Conservation (phyloP, 176 grass and related monocot species). For the Triticum turgidum region DNA sequence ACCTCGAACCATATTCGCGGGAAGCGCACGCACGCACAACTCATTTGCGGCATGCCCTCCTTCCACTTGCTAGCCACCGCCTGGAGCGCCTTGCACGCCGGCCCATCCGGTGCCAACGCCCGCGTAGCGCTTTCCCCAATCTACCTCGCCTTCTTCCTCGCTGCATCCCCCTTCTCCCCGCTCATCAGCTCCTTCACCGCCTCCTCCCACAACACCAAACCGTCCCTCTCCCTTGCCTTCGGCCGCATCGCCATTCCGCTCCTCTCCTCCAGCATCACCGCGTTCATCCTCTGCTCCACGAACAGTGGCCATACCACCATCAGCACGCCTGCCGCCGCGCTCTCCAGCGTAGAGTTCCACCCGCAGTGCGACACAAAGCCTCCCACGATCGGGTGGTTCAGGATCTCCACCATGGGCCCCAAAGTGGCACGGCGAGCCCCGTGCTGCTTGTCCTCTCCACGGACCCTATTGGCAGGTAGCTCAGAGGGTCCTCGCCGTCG, state of each 20-base stretch:
- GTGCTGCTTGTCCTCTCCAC: too few relatives aligned
- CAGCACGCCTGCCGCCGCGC: slow-evolving; percentile 31
- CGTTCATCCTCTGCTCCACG: slow-evolving; percentile 63
- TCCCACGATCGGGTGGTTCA: slow-evolving; percentile 18
- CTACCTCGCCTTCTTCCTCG: neutral
- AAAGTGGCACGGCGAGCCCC: neutral
- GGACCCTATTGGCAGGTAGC: too few relatives aligned
- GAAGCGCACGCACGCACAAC: too few relatives aligned
- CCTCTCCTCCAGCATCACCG: slow-evolving; percentile 32
- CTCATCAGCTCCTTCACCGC: slow-evolving; percentile 46
- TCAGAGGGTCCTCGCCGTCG: too few relatives aligned
- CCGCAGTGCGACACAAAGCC: slow-evolving; percentile 54
- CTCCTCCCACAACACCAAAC: slow-evolving; percentile 34
- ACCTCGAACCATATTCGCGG: too few relatives aligned
- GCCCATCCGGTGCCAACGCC: neutral
- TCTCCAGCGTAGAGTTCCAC: slow-evolving; percentile 55
- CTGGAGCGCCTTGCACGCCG: neutral
- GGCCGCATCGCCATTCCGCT: slow-evolving; percentile 18
- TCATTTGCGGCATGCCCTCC: too few relatives aligned
- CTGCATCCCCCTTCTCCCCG: slow-evolving; percentile 23
- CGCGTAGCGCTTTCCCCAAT: neutral
- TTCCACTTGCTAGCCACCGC: slow-evolving; percentile 11
- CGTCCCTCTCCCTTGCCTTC: neutral
- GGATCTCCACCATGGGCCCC: slow-evolving; percentile 24
- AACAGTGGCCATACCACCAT: slow-evolving; percentile 52